Evolutionary conservation across 2,329 filamentous ascomycete genomes (phyloP).

Genomic region (Aaosphaeria pasadenensis): DNA sequence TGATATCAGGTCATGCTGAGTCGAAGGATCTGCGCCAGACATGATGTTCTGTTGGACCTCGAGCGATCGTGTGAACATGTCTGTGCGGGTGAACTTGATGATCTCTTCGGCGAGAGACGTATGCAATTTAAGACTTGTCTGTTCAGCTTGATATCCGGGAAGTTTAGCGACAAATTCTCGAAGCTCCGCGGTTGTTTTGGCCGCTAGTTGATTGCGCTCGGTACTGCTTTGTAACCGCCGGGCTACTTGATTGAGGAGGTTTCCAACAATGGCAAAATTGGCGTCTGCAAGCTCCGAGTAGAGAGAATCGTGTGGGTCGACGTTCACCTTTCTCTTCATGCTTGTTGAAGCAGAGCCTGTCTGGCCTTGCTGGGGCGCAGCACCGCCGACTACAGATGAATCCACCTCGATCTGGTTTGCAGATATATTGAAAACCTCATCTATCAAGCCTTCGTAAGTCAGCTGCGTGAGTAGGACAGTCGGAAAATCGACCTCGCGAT

Average conservation of each 20-base stretch:
- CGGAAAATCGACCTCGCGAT: conserved; percentile 91
- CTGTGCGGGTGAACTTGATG: conserved; percentile 85
- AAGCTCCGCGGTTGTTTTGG: conserved; percentile 85
- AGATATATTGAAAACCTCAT: conserved; percentile 87
- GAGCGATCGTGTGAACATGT: conserved; percentile 81
- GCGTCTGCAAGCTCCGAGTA: conserved; percentile 85
- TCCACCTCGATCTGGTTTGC: conserved; percentile 94
- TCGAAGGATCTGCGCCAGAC: conserved; percentile 81
- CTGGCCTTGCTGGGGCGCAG: conserved; percentile 58
- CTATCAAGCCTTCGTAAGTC: conserved; percentile 93
- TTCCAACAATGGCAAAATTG: conserved; percentile 93
- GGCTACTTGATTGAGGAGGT: conserved; percentile 84
- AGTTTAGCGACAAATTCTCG: conserved; percentile 94
- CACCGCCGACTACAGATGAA: conserved; percentile 79
- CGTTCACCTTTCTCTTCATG: conserved; percentile 81
- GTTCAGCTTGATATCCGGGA: conserved; percentile 87
- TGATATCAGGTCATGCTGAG: conserved; percentile 86
- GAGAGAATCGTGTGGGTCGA: conserved; percentile 86
- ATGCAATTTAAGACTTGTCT: conserved; percentile 87
- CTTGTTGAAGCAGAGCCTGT: conserved; percentile 45
- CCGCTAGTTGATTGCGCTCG: conserved; percentile 74
- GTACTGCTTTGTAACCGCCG: conserved; percentile 83
- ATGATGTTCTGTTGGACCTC: conserved; percentile 96
- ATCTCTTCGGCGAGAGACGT: conserved; percentile 93
- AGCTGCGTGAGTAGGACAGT: conserved; percentile 90